Conservation (phyloP, 305 asterid genomes). For the Solanum hybrid region DNA sequence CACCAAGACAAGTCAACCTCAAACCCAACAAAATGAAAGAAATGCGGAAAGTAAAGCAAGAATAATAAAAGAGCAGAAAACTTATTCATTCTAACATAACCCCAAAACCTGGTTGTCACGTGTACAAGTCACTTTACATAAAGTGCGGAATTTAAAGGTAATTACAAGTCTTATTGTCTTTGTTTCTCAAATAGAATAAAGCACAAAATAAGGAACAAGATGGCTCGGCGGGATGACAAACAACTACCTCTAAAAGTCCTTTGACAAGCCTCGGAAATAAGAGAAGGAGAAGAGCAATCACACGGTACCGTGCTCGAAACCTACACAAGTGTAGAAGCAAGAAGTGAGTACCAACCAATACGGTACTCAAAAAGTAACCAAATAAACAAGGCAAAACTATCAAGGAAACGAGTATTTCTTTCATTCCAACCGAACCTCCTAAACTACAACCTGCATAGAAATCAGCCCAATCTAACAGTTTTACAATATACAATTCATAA, state of each 20-base stretch:
- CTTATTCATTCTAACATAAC: background rate
- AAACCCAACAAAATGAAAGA: background rate
- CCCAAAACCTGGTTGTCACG: background rate
- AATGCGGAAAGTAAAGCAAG: background rate
- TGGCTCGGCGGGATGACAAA: background rate
- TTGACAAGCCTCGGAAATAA: background rate
- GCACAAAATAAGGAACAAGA: background rate
- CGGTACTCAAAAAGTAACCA: background rate
- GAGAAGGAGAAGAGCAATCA: background rate
- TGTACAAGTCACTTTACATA: background rate
- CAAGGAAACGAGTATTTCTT: background rate
- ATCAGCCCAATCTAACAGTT: background rate
- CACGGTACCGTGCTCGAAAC: background rate
- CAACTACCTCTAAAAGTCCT: background rate
- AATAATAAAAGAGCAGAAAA: background rate
- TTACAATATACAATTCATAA: background rate
- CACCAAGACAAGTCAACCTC: background rate
- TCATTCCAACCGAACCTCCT: no score
- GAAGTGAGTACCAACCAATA: background rate
- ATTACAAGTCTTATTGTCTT: no score
- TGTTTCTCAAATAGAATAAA: no score
- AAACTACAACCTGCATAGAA: no score
- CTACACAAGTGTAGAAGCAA: background rate
- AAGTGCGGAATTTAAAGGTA: background rate
- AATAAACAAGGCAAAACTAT: background rate